Evolutionary conservation across 2,329 filamentous ascomycete species (phyloP).

Genomic region (Tolypocladium paradoxum): DNA sequence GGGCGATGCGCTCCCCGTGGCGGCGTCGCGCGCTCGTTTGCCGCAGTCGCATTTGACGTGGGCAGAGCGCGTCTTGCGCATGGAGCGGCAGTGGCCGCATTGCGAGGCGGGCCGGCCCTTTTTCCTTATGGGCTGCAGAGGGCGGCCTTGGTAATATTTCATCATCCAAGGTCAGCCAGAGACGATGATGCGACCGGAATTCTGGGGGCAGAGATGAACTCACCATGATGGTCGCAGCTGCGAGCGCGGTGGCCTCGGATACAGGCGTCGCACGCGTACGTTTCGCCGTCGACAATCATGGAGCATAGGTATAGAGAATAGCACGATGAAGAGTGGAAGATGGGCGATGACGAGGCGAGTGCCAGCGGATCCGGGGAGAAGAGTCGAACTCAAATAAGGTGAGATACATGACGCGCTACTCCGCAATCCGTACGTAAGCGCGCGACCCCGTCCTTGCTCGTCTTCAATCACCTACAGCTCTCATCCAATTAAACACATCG

Average conservation of each 20-base stretch:
- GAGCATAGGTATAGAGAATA: neutral
- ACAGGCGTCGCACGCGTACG: constrained; percentile 1
- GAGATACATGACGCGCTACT: too few relatives aligned
- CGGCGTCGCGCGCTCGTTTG: neutral
- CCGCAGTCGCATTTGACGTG: constrained; percentile 1
- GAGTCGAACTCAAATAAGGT: neutral
- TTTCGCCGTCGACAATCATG: constrained; percentile 1
- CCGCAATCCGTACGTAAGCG: too few relatives aligned
- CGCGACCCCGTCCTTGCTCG: too few relatives aligned
- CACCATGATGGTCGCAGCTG: neutral
- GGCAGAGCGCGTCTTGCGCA: constrained; percentile 1
- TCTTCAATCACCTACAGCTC: too few relatives aligned
- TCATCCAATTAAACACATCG: neutral
- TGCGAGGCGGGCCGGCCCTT: constrained; percentile 2
- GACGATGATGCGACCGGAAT: neutral
- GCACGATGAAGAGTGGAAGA: neutral
- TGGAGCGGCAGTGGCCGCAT: constrained; percentile 1
- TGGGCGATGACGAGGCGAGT: neutral
- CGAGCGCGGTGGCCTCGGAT: constrained; percentile 1
- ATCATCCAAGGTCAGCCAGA: neutral
- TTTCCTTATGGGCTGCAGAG: neutral
- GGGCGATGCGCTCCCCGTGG: neutral
- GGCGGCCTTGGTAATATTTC: neutral
- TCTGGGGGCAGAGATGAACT: neutral
- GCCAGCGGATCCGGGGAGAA: too few relatives aligned